These are phyloP conservation scores for Yamadazyma atlantica DNA, from an alignment of 1,139 yeast species.

Conservation along the genomic window DNA sequence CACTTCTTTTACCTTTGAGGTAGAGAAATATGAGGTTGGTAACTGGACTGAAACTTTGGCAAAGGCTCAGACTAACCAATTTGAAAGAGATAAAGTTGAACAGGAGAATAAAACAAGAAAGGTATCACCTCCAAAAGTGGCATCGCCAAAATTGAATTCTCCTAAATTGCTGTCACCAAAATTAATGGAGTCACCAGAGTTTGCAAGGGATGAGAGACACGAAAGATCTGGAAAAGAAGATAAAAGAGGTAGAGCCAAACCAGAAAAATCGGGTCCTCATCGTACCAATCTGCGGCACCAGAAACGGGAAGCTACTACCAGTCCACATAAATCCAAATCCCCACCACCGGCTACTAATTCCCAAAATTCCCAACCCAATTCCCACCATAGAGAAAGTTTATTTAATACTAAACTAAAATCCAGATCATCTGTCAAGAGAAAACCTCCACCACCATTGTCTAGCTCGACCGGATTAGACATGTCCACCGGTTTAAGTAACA, in stretches of 20 bases:
- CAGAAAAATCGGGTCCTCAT: background rate
- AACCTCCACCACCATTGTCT: conserved; percentile 38
- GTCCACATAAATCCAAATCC: conserved; percentile 1
- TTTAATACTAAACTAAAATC: conserved; percentile 12
- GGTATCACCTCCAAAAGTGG: conserved; percentile 4
- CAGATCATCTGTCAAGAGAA: conserved; percentile 23
- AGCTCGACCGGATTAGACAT: conserved; percentile 21
- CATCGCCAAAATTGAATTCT: conserved; percentile 26
- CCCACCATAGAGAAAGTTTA: conserved; percentile 10
- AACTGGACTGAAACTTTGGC: conserved; percentile 59
- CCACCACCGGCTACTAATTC: background rate
- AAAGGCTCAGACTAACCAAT: conserved; percentile 46
- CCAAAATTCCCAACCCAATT: background rate
- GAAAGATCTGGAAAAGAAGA: background rate
- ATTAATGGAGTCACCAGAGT: conserved; percentile 25
- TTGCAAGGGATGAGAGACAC: conserved; percentile 4
- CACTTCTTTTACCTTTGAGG: conserved; percentile 55
- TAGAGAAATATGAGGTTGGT: conserved; percentile 51
- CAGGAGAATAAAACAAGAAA: conserved; percentile 10
- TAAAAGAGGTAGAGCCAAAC: background rate
- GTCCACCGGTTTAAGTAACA: conserved; percentile 35
- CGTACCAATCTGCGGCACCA: conserved; percentile 1
- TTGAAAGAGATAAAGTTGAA: conserved; percentile 39
- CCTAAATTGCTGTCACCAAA: conserved; percentile 20
- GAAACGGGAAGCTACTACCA: background rate